phyloP scores from a whole-genome alignment of 2,329 filamentous ascomycete genomes.

The Shiraia sp. region DNA sequence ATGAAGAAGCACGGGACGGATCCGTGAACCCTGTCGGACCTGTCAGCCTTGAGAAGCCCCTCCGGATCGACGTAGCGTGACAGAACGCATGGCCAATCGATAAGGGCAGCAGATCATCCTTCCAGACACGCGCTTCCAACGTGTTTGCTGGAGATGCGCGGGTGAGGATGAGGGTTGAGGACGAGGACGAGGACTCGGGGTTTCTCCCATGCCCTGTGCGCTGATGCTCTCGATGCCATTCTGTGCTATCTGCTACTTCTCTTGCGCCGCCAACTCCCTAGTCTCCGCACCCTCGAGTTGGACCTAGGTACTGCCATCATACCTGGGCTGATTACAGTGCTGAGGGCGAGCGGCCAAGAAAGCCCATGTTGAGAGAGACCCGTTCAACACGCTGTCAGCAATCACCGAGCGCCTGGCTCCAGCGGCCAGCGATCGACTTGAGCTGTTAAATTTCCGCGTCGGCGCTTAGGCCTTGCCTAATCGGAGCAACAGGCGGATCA shows the following conservation, averaged over 20 bases:
- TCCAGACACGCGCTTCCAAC: conserved; percentile 26
- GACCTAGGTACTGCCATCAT: too few relatives aligned
- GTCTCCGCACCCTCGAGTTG: too few relatives aligned
- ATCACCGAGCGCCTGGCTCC: conserved; percentile 45
- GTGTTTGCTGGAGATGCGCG: conserved; percentile 25
- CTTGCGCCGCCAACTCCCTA: too few relatives aligned
- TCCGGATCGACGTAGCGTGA: conserved; percentile 41
- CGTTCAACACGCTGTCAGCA: conserved; percentile 40
- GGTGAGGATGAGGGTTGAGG: too few relatives aligned
- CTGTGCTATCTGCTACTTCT: too few relatives aligned
- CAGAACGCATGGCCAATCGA: conserved; percentile 44
- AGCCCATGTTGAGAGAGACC: conserved; percentile 26
- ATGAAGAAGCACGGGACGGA: conserved; percentile 30
- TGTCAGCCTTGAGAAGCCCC: conserved; percentile 41
- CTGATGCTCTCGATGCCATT: too few relatives aligned
- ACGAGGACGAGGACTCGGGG: conserved; percentile 19
- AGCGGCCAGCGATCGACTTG: conserved; percentile 35
- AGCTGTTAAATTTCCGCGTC: conserved; percentile 41
- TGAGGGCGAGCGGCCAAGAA: conserved; percentile 8
- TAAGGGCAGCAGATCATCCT: conserved; percentile 35
- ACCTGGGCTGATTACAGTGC: too few relatives aligned
- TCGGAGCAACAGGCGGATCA: conserved; percentile 34
- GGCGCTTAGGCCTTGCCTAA: conserved; percentile 35
- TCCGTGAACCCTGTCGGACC: conserved; percentile 35
- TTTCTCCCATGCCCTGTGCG: conserved; percentile 19